Evolutionary conservation across 805 yeast species (phyloP).

Genomic region (Starmerella vitae): DNA sequence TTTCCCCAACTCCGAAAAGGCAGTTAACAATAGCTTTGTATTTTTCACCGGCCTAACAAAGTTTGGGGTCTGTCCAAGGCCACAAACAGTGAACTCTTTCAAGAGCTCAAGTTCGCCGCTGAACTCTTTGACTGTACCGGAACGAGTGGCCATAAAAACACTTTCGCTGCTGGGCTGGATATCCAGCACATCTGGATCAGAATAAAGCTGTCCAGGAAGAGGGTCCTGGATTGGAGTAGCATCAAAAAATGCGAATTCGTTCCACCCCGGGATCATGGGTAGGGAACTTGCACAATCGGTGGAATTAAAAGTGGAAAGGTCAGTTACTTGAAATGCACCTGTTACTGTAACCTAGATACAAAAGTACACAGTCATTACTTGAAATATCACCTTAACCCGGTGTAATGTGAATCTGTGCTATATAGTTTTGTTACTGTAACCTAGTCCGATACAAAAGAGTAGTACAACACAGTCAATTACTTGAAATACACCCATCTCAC

Average conservation of each 20-base stretch:
- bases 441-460: too few species aligned
- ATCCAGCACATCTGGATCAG: constrained; percentile 62
- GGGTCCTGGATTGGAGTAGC: constrained; percentile 78
- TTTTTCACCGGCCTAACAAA: constrained; percentile 38
- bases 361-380: too few species aligned
- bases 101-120: constrained; percentile 36
- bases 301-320: too few species aligned
- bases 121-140: constrained; percentile 44
- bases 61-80: constrained; percentile 49
- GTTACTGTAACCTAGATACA: too few species aligned
- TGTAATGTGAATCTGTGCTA: too few species aligned
- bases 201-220: constrained; percentile 50
- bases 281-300: too few species aligned
- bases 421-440: too few species aligned
- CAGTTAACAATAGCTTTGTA: constrained; percentile 46
- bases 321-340: too few species aligned
- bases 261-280: constrained; percentile 36
- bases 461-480: too few species aligned
- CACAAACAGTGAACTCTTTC: constrained; percentile 48
- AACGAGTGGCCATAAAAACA: constrained; percentile 46
- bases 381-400: too few species aligned
- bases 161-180: constrained; percentile 41
- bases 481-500: too few species aligned
- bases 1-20: constrained; percentile 56
- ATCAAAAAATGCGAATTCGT: constrained; percentile 80